Evolutionary conservation across 768 basidiomycete genomes (phyloP), one percentile per base, ranked within the genome.

Genomic region (Russula brevipes): DNA sequence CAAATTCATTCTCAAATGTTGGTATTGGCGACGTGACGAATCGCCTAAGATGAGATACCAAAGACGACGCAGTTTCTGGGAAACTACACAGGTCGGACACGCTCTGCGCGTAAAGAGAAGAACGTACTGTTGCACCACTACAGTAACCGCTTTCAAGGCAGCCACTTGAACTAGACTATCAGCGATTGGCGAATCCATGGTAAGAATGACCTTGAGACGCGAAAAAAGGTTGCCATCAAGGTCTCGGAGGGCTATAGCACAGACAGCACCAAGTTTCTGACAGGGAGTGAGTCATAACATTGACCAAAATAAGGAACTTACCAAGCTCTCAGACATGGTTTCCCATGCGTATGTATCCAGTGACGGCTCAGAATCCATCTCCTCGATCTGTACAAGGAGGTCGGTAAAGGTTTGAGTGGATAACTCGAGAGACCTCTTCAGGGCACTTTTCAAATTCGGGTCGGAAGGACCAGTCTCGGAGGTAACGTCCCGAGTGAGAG

Each of bases 341-440:
- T 94, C 92, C 87, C 88, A 94, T 56, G 89, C 85, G 73, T 93
- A 94, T n/a, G 88, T 90, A 71, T 94, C 92, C 39, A 87, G 69
- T 0, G 87, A 81, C 12, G 89, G 91, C 63, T 91, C 88, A 4
- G 78, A 76, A 14, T 92, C 90, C 84, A 94, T 85, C 64, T 88
- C 89, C 70, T 91, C 84, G 55, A 94, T 87, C 71, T 93, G 91
- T 5, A 80, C 75, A 41, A 90, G 78, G 42, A 94, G 79, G 66
- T 92, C 89, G 9, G 81, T 82, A 71, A 92, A 91, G 63, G 87
- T 88, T 62, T 89, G 83, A 76, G 90, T 79, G 3, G 90, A 83
- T 70, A 84, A 82, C 49, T 77, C 77, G 36, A 86, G 75, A 0
- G 85, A 83, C 30, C 70, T 70, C 68, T 76, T 77, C 59, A 92